Base-by-base conservation (phyloP, 1,284 basidiomycete genomes). In the Papiliotrema flavescens region DNA sequence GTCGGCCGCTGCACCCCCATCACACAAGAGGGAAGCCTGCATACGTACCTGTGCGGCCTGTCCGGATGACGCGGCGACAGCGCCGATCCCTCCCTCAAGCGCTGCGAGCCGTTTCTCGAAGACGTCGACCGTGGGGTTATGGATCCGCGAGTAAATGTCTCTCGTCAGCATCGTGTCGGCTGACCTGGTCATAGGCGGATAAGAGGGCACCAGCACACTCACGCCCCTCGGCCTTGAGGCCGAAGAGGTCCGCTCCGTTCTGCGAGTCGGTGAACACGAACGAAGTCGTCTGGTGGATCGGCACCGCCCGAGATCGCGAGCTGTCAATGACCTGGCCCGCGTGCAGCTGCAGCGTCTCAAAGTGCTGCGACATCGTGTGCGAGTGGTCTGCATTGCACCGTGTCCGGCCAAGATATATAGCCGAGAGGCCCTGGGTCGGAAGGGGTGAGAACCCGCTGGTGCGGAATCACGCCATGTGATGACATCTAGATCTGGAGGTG, bases 161-260 rank as follows among this genome's bases (percentile, higher is more conserved):
- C 28, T 11, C 28, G 11, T 32, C 28, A 32, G 28, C 28, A 32
- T 32, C 28, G n/a, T n/a, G n/a, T n/a, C n/a, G n/a, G n/a, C n/a
- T 88, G 89, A 26, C 82, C 76, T 37, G 35, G n/a, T 9, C n/a
- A 11, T n/a, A 37, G n/a, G 35, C n/a, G 11, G 9, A 9, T 37
- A 9, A 37, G 35, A n/a, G n/a, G n/a, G 35, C 9, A 9, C n/a
- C 11, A 37, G 35, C 9, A 17, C 39, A 40, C 39, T 22, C 20
- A 40, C 39, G 39, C 4, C 39, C 39, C 17, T 6, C 39, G 11
- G 83, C 78, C 64, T 84, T 84, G 58, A 92, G 75, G 19, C 83
- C 87, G 72, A 91, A 93, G 45, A 94, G 81, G 70, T 90, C 86
- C 22, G 89, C 89, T 7, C 81, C 90, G 64, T 94, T 90, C 84